Base-by-base conservation (phyloP, 805 yeast species). In the Wickerhamomyces strasburgensis region DNA sequence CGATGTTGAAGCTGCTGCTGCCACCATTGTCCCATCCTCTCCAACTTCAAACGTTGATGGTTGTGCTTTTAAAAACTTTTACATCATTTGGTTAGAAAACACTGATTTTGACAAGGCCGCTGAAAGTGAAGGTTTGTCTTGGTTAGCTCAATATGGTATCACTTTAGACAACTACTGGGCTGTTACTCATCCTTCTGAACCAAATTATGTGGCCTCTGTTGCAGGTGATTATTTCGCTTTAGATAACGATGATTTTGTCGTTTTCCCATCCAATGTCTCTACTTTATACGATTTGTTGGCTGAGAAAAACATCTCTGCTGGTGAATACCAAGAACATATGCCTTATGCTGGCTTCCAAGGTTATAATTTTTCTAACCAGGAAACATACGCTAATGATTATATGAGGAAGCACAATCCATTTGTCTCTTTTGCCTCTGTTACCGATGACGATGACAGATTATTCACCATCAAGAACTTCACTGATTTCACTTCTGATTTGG, bases 341-440 rank as follows among this genome's bases (percentile, higher is more conserved):
- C 78, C 78, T 28, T 72, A 71, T 64, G 54, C 76, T 30, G 78
- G 75, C 27, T 73, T 55, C 63, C 52, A 60, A 38, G 78, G 78
- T 42, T 67, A 62, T 59, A 59, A 67, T 55, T 72, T 56, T 57
- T 51, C 58, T 16, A 62, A 68, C 58, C 70, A 66, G 47, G 58
- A 58, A 33, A 62, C 62, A 33, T 58, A 51, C 27, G 68, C 71
- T 38, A 65, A 67, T 47, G 72, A 67, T 45, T 72, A 72, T 51
- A 68, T 71, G 25, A 68, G 78, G 55, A 71, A 73, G 53, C 75
- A 70, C 60, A 70, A 69, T 58, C 77, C 77, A 29, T 55, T 73
- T 47, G 50, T 66, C 28, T 55, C 61, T 24, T 70, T 54, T 50
- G 73, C 67, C 48, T 60, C 66, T 31, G 57, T 70, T 38, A 55